These are phyloP conservation scores for Sanghuangporus baumii DNA, from an alignment of 1,284 basidiomycete genomes.

Conservation along the genomic window DNA sequence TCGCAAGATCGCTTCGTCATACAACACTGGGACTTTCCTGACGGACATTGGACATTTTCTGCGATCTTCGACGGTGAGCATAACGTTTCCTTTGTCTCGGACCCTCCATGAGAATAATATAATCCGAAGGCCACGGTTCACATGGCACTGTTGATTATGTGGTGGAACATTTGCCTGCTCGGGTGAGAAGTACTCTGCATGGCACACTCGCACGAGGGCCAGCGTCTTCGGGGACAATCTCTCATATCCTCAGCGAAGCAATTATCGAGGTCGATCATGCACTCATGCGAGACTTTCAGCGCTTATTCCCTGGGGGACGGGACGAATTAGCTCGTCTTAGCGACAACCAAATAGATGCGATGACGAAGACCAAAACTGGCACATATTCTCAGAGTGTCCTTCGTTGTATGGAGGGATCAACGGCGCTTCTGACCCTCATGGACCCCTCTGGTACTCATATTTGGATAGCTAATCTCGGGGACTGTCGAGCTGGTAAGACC, in stretches of 20 bases:
- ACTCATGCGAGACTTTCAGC: conserved; percentile 41
- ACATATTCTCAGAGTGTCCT: conserved; percentile 30
- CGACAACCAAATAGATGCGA: conserved; percentile 24
- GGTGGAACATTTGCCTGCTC: conserved; percentile 37
- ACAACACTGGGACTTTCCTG: conserved; percentile 48
- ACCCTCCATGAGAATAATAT: conserved; percentile 8
- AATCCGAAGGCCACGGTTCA: conserved; percentile 49
- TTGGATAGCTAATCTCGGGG: conserved; percentile 64
- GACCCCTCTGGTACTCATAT: conserved; percentile 47
- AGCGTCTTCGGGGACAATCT: conserved; percentile 35
- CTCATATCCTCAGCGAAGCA: conserved; percentile 35
- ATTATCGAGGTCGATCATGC: conserved; percentile 37
- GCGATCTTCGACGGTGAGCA: conserved; percentile 55
- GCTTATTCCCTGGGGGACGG: conserved; percentile 36
- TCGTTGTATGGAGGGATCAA: conserved; percentile 57
- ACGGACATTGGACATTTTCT: conserved; percentile 52
- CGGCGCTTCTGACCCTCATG: conserved; percentile 49
- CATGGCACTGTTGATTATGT: conserved; percentile 53
- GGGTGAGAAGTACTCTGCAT: conserved; percentile 39
- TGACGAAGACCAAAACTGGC: conserved; percentile 23
- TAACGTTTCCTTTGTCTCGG: conserved; percentile 4
- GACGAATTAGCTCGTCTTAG: conserved; percentile 22
- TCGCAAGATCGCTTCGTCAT: conserved; percentile 52
- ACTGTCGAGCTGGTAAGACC: conserved; percentile 54
- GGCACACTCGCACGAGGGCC: conserved; percentile 29